A percentile compares a stretch with the other conserved stretches of the same genome.
These are phyloP conservation scores for Apiospora phragmitis DNA, from an alignment of 2,329 filamentous ascomycete species.

Conservation along the genomic window DNA sequence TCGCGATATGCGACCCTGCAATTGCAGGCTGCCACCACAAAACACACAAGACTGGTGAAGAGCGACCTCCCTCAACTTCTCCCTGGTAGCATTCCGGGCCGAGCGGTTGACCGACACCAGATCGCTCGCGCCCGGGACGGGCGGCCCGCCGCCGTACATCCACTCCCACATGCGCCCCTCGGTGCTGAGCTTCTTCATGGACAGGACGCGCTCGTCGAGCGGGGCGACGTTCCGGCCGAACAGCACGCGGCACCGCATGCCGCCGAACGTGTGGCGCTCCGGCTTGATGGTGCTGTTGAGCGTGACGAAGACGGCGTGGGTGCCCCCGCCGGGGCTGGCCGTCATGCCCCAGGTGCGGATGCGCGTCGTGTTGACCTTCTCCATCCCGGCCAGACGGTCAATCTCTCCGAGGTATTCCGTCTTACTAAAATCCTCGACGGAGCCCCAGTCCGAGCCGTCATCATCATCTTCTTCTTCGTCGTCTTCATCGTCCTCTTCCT, in stretches of 20 bases:
- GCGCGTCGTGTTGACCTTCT: slow-evolving; percentile 49
- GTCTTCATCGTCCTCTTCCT: slow-evolving; percentile 14
- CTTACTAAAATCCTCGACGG: slow-evolving; percentile 21
- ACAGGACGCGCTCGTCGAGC: slow-evolving; percentile 11
- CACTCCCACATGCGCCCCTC: slow-evolving; percentile 58
- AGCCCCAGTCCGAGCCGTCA: slow-evolving; percentile 34
- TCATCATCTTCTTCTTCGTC: slow-evolving; percentile 28
- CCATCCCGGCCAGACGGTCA: slow-evolving; percentile 30
- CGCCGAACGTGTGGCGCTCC: slow-evolving; percentile 42
- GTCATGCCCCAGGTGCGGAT: slow-evolving; percentile 56
- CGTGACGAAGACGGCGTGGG: slow-evolving; percentile 51
- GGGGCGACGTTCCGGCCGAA: slow-evolving; percentile 31
- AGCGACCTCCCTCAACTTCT: slow-evolving; percentile 39
- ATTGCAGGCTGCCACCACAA: slow-evolving; percentile 39
- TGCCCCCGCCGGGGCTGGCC: slow-evolving; percentile 50
- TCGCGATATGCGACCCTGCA: slow-evolving; percentile 34
- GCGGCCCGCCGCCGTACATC: slow-evolving; percentile 56
- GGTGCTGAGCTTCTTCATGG: slow-evolving; percentile 42
- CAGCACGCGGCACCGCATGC: slow-evolving; percentile 37
- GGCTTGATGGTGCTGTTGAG: slow-evolving; percentile 50
- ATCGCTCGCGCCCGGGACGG: slow-evolving; percentile 41
- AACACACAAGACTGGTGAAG: slow-evolving; percentile 47
- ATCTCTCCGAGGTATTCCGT: slow-evolving; percentile 21
- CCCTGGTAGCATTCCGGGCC: slow-evolving; percentile 27
- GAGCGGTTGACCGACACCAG: background rate